Conservation (phyloP, 495 filamentous ascomycete species). For the Penicillium paradoxum region DNA sequence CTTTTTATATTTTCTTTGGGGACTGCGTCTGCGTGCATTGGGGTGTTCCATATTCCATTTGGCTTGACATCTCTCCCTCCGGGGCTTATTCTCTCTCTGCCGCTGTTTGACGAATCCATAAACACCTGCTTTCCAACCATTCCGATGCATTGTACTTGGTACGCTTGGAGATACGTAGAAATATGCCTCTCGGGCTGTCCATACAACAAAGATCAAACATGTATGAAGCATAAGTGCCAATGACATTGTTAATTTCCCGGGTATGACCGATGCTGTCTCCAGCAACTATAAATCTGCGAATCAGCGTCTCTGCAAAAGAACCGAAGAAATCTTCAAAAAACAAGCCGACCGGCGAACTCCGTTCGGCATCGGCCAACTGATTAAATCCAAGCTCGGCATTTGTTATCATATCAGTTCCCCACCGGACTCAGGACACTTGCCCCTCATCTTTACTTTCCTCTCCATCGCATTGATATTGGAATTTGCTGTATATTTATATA, state of each 20-base stretch:
- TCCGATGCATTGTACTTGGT: not conserved
- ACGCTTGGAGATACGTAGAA: not conserved
- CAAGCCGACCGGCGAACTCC: constrained; percentile 18
- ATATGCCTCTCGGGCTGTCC: too few species aligned
- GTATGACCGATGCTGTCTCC: too few species aligned
- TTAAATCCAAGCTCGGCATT: constrained; percentile 17
- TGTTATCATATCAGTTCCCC: constrained; percentile 21
- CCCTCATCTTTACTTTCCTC: constrained; percentile 13
- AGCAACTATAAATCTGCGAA: not conserved
- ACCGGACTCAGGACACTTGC: constrained; percentile 13
- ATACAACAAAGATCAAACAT: too few species aligned
- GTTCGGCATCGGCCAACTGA: constrained; percentile 15
- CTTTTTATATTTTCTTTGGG: constrained; percentile 19
- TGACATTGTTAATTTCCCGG: not conserved
- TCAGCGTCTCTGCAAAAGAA: not conserved
- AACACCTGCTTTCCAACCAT: constrained; percentile 11
- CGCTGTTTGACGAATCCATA: constrained; percentile 29
- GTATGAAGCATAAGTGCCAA: too few species aligned
- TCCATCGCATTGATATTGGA: not conserved
- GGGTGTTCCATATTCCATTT: constrained; percentile 9
- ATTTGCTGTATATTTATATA: not conserved
- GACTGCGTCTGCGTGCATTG: constrained; percentile 25
- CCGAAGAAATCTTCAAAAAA: not conserved
- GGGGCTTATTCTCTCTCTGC: constrained; percentile 20
- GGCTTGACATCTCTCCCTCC: constrained; percentile 16